Base-by-base conservation (phyloP, 352 stramenopile genomes). In the Pilasporangium apinafurcum region DNA sequence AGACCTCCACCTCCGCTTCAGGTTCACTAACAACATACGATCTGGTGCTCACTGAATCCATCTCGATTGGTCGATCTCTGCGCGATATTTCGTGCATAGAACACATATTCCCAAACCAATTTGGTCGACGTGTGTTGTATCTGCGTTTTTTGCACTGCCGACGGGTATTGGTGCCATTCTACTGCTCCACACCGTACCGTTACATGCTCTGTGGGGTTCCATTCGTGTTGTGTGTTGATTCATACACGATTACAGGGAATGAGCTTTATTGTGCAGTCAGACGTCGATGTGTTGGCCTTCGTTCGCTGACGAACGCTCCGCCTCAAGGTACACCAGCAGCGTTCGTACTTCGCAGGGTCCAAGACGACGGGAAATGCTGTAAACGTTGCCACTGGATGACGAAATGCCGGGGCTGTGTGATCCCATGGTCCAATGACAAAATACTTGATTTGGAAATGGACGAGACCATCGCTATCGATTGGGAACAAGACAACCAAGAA, bases 401-500 rank as follows among this genome's bases (percentile, higher is more conserved):
- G 8, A 45, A 59, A 13, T 89, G 79, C 20, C 32, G 37, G 8
- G 76, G 79, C 8, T 89, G 79, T 39, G 34, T 60, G 13, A 62
- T 91, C 10, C 51, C 57, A 8, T 43, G 50, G 4, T 34, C 50
- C 3, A 51, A 53, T 5, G 55, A 53, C 8, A 51, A 67, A 8
- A 27, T 81, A 2, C 50, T 65, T 8, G 56, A 74, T 17, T 34
- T 77, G 21, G 40, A 53, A 8, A 75, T 70, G 53, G 67, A 70
- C 21, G 62, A 84, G 21, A 86, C 65, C 8, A 63, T 88, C 37
- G 73, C 75, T 3, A 73, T 91, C 24, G 75, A 91, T 38, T 88
- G 78, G 78, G 22, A 59, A 4, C 21, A 61, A 0, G 48, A 74
- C 12, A 6, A 44, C 0, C 51, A 67, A 30, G n/a, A 38, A 22